phyloP scores from a whole-genome alignment of 768 basidiomycete species.

The Hemileccinum rubropunctum region DNA sequence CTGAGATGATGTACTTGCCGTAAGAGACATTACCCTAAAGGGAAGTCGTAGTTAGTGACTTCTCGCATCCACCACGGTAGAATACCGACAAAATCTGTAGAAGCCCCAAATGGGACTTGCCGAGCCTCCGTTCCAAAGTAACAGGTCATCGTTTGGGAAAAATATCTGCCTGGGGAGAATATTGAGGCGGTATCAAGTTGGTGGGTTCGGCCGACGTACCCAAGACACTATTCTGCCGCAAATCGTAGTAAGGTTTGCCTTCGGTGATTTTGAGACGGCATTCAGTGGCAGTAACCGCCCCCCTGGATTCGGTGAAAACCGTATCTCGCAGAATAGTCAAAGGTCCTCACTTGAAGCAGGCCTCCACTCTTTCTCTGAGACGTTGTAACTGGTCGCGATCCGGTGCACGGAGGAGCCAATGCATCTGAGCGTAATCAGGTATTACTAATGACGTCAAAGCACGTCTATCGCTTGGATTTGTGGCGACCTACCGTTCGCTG shows the following conservation, averaged over 20 bases:
- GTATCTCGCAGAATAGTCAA: not conserved
- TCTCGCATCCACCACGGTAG: not conserved
- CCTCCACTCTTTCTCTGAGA: constrained; percentile 57
- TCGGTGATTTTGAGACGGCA: constrained; percentile 48
- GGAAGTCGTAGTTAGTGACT: constrained; percentile 15
- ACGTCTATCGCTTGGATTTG: not conserved
- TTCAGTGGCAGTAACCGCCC: constrained; percentile 61
- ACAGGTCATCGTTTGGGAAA: constrained; percentile 43
- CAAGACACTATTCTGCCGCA: constrained; percentile 57
- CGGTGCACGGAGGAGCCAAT: constrained; percentile 70
- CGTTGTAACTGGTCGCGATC: constrained; percentile 51
- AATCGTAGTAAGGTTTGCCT: constrained; percentile 48
- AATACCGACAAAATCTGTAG: constrained; percentile 73
- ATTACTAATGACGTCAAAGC: constrained; percentile 51
- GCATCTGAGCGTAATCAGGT: constrained; percentile 77
- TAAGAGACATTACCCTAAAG: constrained; percentile 72
- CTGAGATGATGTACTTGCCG: constrained; percentile 39
- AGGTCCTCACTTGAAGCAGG: constrained; percentile 67
- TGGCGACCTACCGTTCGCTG: constrained; percentile 57
- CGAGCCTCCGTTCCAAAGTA: constrained; percentile 42
- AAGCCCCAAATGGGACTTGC: constrained; percentile 48
- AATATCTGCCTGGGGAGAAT: constrained; percentile 47
- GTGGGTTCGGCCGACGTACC: constrained; percentile 34
- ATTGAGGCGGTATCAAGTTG: constrained; percentile 1
- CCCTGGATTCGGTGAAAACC: constrained; percentile 40